Percentiles rank a stretch among this genome's conserved stretches.
Conservation (phyloP, 1,284 basidiomycete genomes). For the Cutaneotrichosporon cutaneum region DNA sequence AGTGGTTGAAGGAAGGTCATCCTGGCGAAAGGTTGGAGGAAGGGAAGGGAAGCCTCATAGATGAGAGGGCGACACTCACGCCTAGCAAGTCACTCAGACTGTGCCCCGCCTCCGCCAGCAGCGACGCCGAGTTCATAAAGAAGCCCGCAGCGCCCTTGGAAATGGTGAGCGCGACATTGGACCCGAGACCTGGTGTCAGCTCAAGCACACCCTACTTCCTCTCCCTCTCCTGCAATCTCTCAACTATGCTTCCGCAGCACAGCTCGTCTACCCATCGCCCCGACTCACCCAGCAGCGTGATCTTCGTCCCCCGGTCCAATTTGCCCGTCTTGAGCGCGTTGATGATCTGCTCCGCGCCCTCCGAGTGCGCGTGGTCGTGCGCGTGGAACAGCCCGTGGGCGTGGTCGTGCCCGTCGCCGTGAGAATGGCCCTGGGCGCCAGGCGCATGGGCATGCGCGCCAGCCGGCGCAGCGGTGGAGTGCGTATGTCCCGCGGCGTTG, state of each 20-base stretch:
- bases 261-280: not conserved
- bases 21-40: not conserved
- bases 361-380: conserved; percentile 59
- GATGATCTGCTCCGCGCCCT: conserved; percentile 70
- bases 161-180: conserved; percentile 77
- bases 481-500: no score
- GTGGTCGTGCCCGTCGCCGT: conserved; percentile 50
- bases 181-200: conserved; percentile 64
- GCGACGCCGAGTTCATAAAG: conserved; percentile 78
- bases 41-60: not conserved
- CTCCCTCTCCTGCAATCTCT: not conserved
- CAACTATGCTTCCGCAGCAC: no score
- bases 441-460: no score
- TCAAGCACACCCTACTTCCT: not conserved
- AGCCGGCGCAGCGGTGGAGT: not conserved
- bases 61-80: conserved; percentile 30
- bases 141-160: conserved; percentile 83
- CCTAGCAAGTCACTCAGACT: conserved; percentile 69
- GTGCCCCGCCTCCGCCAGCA: conserved; percentile 94
- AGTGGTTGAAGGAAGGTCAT: no score
- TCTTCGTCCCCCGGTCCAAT: conserved; percentile 77
- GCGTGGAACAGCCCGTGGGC: conserved; percentile 54
- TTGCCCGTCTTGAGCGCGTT: conserved; percentile 62
- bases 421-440: conserved; percentile 2
- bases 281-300: conserved; percentile 65